Evolutionary conservation across 345 rosid species (phyloP), one percentile per base, ranked within the genome.

Genomic region (Hibiscus trionum): DNA sequence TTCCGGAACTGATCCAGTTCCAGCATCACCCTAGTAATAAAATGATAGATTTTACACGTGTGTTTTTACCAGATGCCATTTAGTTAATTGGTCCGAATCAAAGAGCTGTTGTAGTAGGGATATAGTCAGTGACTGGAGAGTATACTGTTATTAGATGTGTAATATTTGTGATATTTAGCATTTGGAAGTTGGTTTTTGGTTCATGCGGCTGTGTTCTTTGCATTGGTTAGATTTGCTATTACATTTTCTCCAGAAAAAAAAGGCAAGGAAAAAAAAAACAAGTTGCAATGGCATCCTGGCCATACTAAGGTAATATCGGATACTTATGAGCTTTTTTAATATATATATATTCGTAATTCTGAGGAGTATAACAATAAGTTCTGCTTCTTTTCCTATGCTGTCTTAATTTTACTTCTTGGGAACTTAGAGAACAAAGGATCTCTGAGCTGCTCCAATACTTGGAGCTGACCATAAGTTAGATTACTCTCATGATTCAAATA

Each of bases 1-100:
- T 77, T 88, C 98, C 4, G 89, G 89, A 68, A 76, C 86, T 0
- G 97, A 88, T 46, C 75, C 87, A 8, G 82, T 80, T 77, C 77
- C 89, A 10, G 86, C 84, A 63, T 90, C 98, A 49, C 99, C 98
- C 1, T 95, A 82, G 83, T 66, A 27, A 76, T 31, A 58, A 57
- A 56, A 8, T 4, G 37, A 59, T 77, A 78, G 75, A 72, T 42
- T 70, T 58, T 39, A 49, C 24, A 24, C 27, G 11, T 7, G 64
- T 70, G 65, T 70, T 57, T 57, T 57, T 57, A n/a, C 65, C 8
- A 42, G 56, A 71, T 57, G 21, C n/a, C 35, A 19, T 70, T 21
- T 11, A 53, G 73, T 44, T n/a, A 44, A 66, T 46, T 21, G 17
- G 69, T 65, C 27, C 9, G 17, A 44, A 14, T 21, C 4, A 5